Conservation (phyloP, 2,329 filamentous ascomycete genomes). For the Geosmithia morbida region DNA sequence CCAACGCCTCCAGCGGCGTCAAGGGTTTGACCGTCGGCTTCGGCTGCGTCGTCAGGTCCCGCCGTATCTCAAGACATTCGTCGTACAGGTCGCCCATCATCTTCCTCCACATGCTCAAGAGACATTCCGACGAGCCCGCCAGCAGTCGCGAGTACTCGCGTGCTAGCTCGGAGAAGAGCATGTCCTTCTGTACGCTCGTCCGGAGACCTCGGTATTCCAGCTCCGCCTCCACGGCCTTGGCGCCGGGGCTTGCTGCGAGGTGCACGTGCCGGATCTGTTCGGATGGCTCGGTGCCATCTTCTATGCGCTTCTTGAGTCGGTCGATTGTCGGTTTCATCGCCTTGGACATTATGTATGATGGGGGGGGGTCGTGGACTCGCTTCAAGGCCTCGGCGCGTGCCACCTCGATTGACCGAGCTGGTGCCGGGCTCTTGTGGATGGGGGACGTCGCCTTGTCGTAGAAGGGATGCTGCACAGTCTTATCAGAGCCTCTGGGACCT, state of each 20-base stretch:
- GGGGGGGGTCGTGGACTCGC: not conserved
- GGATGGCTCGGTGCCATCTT: not conserved
- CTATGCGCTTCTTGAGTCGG: not conserved
- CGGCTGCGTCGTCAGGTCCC: not conserved
- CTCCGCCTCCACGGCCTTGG: not conserved
- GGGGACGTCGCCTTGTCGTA: not conserved
- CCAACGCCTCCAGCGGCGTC: not conserved
- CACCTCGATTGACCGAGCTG: not conserved
- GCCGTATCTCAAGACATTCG: not conserved
- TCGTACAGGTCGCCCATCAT: not conserved
- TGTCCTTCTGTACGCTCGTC: not conserved
- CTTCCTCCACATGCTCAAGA: not conserved
- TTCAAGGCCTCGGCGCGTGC: not conserved
- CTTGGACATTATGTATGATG: not conserved
- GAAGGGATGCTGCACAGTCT: not conserved
- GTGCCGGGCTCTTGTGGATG: not conserved
- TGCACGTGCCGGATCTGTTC: not conserved
- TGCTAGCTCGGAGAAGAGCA: not conserved
- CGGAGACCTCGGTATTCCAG: not conserved
- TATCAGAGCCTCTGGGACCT: not conserved
- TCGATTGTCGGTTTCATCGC: constrained; percentile 1
- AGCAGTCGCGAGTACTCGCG: not conserved
- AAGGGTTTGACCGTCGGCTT: not conserved
- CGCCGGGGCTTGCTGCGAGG: not conserved
- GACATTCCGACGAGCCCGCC: not conserved